Conservation (phyloP, 2,329 filamentous ascomycete species). For the Rugonectria rugulosa region DNA sequence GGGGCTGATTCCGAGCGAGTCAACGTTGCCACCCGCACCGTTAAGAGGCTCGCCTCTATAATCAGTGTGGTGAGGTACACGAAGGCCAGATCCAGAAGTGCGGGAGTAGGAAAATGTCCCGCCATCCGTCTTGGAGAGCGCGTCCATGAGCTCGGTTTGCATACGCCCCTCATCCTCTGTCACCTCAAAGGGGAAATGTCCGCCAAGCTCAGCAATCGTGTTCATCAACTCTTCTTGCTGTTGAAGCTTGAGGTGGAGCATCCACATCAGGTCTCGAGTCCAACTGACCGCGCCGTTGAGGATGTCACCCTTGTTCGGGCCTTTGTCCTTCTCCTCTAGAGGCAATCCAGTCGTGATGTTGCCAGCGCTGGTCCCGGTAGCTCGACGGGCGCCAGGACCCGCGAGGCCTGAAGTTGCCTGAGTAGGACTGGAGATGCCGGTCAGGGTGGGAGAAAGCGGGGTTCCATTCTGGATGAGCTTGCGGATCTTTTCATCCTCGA, state of each 20-base stretch:
- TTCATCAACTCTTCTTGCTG: constrained; percentile 89
- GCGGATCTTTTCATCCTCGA: constrained; percentile 96
- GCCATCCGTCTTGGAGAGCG: constrained; percentile 80
- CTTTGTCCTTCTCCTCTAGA: constrained; percentile 97
- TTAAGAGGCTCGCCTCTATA: constrained; percentile 81
- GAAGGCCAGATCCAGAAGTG: constrained; percentile 80
- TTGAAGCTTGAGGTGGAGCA: constrained; percentile 86
- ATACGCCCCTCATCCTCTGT: constrained; percentile 95
- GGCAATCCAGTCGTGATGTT: constrained; percentile 94
- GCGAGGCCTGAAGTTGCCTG: constrained; percentile 87
- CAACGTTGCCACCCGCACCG: constrained; percentile 48
- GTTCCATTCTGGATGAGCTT: constrained; percentile 95
- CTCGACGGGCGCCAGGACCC: constrained; percentile 82
- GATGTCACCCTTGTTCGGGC: constrained; percentile 98
- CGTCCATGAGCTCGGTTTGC: constrained; percentile 90
- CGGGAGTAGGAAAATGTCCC: constrained; percentile 85
- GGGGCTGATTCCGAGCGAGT: constrained; percentile 48
- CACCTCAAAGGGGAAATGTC: constrained; percentile 79
- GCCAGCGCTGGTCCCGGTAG: constrained; percentile 71
- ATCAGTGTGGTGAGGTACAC: constrained; percentile 93
- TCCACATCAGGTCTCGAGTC: constrained; percentile 98
- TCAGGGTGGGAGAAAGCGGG: constrained; percentile 83
- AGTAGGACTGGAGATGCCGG: constrained; percentile 71
- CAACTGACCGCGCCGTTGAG: constrained; percentile 96
- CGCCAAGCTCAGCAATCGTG: constrained; percentile 74